Evolutionary conservation across 352 stramenopile species (phyloP).

Genomic region (Pythium insidiosum): DNA sequence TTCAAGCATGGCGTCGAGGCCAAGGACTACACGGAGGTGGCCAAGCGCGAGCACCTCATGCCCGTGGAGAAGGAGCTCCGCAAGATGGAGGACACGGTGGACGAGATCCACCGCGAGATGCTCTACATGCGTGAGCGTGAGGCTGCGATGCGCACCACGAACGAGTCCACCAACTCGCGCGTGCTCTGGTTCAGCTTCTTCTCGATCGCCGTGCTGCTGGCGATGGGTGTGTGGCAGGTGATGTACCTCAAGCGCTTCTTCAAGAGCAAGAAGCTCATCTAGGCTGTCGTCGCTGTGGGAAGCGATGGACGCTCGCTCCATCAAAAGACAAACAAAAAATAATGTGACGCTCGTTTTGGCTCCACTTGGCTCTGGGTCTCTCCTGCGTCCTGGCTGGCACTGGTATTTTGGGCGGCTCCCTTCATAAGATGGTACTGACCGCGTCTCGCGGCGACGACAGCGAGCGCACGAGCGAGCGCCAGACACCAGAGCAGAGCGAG

Average conservation of each 20-base stretch:
- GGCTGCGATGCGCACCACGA: conserved; percentile 82
- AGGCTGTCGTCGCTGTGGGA: too few relatives aligned
- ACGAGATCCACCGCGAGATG: conserved; percentile 87
- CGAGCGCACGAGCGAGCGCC: too few relatives aligned
- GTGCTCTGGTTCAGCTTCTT: conserved; percentile 89
- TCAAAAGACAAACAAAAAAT: too few relatives aligned
- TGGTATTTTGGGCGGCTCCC: too few relatives aligned
- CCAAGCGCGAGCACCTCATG: conserved; percentile 86
- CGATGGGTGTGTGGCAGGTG: conserved; percentile 84
- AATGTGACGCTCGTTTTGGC: too few relatives aligned
- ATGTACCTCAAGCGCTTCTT: conserved; percentile 90
- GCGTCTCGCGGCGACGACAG: too few relatives aligned
- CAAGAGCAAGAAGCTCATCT: conserved; percentile 91
- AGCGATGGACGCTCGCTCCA: too few relatives aligned
- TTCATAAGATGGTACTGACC: too few relatives aligned
- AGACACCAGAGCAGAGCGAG: too few relatives aligned
- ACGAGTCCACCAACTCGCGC: conserved; percentile 85
- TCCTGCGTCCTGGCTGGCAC: too few relatives aligned
- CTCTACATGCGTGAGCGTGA: conserved; percentile 87
- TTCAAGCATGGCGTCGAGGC: conserved; percentile 85
- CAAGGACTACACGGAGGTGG: conserved; percentile 86
- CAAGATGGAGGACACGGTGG: conserved; percentile 86
- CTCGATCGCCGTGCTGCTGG: conserved; percentile 78
- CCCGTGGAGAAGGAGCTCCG: conserved; percentile 83
- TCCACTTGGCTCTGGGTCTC: too few relatives aligned